Base-by-base conservation (phyloP, 345 rosid species). In the Gossypium sturtianum region DNA sequence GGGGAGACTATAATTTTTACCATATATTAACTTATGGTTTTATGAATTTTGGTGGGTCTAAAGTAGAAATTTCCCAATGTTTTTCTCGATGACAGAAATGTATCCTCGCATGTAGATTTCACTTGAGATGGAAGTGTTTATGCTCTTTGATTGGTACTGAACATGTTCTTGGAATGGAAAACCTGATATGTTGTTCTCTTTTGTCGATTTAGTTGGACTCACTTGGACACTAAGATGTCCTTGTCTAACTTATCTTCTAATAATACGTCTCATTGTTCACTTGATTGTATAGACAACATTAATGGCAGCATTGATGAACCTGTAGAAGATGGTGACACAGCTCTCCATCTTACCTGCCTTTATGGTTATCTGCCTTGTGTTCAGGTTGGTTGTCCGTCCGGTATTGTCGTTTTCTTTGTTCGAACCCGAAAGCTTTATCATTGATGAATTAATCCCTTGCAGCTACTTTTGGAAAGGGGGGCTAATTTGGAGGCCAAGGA, bases 391-490 rank as follows among this genome's bases (percentile, higher is more conserved):
- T 72, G 58, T 63, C 12, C 34, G 51, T 63, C 12, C 25, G 5
- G 2, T 72, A 41, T 34, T 79, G 34, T 16, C 22, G 20, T 19
- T n/a, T 44, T 56, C 11, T 25, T 27, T 29, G 20, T 70, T 70
- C 47, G 27, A 9, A 45, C 9, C 47, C 17, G 3, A 29, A 69
- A 29, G 2, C 54, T 47, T 52, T 70, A 17, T 29, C 9, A 52
- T 45, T 65, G 60, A 19, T 52, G 7, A 49, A 16, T 19, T 72
- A 22, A 41, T 16, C 29, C 53, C 38, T 12, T 80, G 44, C 82
- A 93, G 98, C 84, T 95, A 45, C 98, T 95, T 56, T 19, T 91
- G 79, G 98, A 89, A 69, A 87, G 94, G 85, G 99, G 98, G 43
- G 98, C 98, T 77, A 74, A 83, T 77, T 69, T 95, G 75, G 99